Evolutionary conservation across 768 basidiomycete species (phyloP), one percentile per base, ranked within the genome.

Genomic region (Rhodotorula taiwanensis): DNA sequence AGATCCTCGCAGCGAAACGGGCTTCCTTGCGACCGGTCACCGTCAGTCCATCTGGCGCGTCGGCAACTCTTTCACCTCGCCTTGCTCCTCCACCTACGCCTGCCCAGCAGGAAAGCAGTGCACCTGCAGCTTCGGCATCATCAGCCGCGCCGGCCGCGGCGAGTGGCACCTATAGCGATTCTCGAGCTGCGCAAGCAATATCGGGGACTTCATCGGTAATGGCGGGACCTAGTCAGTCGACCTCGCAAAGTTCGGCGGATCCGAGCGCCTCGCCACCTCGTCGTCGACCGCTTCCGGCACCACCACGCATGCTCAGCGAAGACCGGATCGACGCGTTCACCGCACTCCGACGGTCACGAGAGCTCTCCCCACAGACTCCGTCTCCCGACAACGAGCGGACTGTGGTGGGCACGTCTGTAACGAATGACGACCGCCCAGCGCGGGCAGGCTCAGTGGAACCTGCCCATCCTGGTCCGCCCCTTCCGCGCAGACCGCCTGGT

Each of bases 261-360:
- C 43, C 7, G 43, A 15, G 25, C 7, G n/a, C 30, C 48, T n/a
- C 48, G 14, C 48, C 14, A 2, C 21, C 3, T 9, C 31, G 33
- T 1, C 5, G 51, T 25, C 18, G 67, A 3, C 67, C 67, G 0
- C 52, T 68, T 0, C 67, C 67, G 8, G 25, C 53, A 0, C 67
- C 67, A 11, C 67, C 67, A 0, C 18, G 28, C 1, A 28, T 58
- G 10, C 48, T 36, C n/a, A 44, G 34, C 0, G 21, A 44, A 13
- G 52, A 52, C 23, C 10, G 67, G 1, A 39, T 64, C 9, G 67
- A 69, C 50, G 67, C 67, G 0, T 62, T 48, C 55, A 69, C 67
- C 4, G 62, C 62, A 3, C 58, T 68, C 5, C 27, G 61, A 11
- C 34, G 23, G 0, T 45, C 43, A 31, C 15, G 34, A 28, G n/a